phyloP scores from a whole-genome alignment of 2,329 filamentous ascomycete genomes.

The Lachnum nothofagi region DNA sequence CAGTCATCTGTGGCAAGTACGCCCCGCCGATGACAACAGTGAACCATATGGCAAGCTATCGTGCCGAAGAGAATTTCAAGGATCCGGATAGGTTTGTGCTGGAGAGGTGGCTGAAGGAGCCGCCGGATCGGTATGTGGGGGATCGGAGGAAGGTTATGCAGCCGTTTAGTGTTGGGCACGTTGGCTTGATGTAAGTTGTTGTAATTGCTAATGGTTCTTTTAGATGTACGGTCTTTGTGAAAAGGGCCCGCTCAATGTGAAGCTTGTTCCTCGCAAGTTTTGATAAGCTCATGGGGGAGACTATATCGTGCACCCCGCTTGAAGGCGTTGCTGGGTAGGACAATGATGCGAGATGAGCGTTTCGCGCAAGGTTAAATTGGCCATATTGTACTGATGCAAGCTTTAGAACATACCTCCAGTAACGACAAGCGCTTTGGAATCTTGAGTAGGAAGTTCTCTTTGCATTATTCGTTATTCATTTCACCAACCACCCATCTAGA shows the following conservation, averaged over 20 bases:
- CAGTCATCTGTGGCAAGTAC: neutral
- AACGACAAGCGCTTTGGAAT: too few relatives aligned
- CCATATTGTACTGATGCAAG: too few relatives aligned
- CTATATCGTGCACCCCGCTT: too few relatives aligned
- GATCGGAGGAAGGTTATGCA: constrained; percentile 4
- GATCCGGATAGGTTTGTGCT: constrained; percentile 35
- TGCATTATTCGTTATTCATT: neutral
- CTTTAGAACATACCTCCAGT: too few relatives aligned
- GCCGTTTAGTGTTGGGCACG: constrained; percentile 9
- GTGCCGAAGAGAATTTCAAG: constrained; percentile 1
- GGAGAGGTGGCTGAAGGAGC: constrained; percentile 33
- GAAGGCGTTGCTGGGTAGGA: too few relatives aligned
- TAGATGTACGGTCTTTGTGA: constrained; percentile 6
- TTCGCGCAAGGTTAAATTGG: too few relatives aligned
- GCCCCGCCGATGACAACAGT: neutral
- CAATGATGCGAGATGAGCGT: too few relatives aligned
- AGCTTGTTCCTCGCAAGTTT: neutral
- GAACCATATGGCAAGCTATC: neutral
- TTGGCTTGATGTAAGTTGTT: constrained; percentile 8
- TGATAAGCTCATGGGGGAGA: too few relatives aligned
- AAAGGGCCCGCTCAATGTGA: constrained; percentile 5
- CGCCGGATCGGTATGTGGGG: neutral
- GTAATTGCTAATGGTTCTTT: neutral
- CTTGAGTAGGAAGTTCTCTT: too few relatives aligned
- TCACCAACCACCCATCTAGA: neutral